These are phyloP conservation scores for Perkinsus marinus DNA, from an alignment of 169 alveolate genomes.

Conservation along the genomic window DNA sequence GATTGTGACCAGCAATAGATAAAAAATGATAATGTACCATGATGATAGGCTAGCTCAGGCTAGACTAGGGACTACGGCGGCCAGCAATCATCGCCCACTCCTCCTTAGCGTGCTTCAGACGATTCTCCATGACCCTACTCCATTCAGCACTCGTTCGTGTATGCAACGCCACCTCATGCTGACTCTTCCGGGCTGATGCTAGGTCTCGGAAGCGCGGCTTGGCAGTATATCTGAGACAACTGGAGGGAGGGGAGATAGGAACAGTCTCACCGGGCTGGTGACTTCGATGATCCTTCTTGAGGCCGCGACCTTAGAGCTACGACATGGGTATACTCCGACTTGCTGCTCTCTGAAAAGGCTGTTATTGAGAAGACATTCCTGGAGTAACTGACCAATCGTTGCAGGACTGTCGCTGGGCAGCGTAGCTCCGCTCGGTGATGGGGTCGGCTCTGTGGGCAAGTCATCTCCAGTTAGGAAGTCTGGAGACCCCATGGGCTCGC, in stretches of 20 bases:
- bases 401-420: neutral
- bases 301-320: neutral
- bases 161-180: neutral
- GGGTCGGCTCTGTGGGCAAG: neutral
- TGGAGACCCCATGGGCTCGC: neutral
- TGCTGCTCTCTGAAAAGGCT: neutral
- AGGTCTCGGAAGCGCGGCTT: neutral
- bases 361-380: neutral
- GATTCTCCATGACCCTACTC: neutral
- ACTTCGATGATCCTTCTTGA: neutral
- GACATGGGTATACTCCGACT: neutral
- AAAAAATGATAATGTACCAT: neutral
- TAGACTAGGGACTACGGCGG: neutral
- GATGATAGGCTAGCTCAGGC: neutral
- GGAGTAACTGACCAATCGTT: neutral
- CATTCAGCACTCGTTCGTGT: neutral
- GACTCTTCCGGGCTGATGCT: neutral
- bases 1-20: neutral
- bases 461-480: neutral
- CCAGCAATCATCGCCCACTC: neutral
- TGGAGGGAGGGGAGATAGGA: neutral
- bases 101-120: neutral
- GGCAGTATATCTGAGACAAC: neutral
- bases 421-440: neutral
- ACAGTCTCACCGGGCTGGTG: neutral